Evolutionary conservation across 305 asterid genomes (phyloP), one percentile per base, ranked within the genome.

Genomic region (Fraxinus xanthoxyloides): DNA sequence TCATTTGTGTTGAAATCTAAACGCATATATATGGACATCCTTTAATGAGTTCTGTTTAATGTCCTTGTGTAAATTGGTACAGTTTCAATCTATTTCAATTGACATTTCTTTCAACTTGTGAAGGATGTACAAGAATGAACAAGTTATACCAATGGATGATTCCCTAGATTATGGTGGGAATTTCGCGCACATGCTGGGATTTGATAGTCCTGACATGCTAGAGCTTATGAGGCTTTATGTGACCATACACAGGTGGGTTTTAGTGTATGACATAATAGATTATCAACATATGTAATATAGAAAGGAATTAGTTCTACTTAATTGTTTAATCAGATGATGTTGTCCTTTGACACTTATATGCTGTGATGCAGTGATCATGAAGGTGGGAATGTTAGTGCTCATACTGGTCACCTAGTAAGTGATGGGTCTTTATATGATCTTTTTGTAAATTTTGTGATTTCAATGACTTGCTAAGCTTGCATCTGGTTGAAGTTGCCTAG

Each of bases 221-320:
- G 98, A 95, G 90, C 98, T 95, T 72, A 94, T 95, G 98, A 89
- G 98, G 91, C 98, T 95, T 79, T 95, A 94, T 88, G 90, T 95
- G 79, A 94, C 98, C 81, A 95, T 95, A 77, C 98, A 94, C 76
- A 93, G 87, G 98, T 93, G 67, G 65, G 89, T 82, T 38, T 36
- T 54, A n/a, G 34, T n/a, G 10, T 35, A 31, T 76, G 80, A 59
- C 36, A 28, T 23, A 35, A 48, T 17, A 75, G 54, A 24, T 15
- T 74, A 54, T 61, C 6, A 51, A 77, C 43, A 80, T 59, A 54
- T 56, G 48, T 17, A 30, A 74, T 51, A 65, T 34, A 79, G 8
- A 51, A 36, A 35, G 81, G 61, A 28, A 19, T n/a, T 1, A n/a
- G 6, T 67, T 80, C 75, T 43, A 75, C 21, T 70, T 43, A 38